A percentile compares a stretch with the other conserved stretches of the same genome.
Evolutionary conservation across 352 stramenopile species (phyloP).

Genomic region (Phytophthora citricola): DNA sequence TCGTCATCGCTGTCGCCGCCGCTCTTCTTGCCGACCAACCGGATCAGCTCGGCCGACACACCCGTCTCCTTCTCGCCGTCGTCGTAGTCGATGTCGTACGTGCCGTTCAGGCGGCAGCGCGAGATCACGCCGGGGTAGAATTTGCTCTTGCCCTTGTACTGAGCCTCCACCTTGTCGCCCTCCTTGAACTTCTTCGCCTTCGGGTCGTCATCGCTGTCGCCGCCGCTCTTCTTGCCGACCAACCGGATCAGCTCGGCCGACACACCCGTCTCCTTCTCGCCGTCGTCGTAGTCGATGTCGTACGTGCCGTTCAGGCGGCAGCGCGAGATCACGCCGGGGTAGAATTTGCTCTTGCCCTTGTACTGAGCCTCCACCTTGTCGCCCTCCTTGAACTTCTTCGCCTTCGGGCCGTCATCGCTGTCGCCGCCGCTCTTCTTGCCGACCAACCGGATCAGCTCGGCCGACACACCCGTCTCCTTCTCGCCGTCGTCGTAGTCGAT

Average conservation of each 20-base stretch:
- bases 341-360: slow-evolving; percentile 69
- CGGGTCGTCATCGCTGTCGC: slow-evolving; percentile 27
- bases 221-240: slow-evolving; percentile 25
- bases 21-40: slow-evolving; percentile 25
- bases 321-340: slow-evolving; percentile 67
- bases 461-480: slow-evolving; percentile 58
- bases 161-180: too few relatives aligned
- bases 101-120: slow-evolving; percentile 63
- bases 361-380: too few relatives aligned
- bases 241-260: slow-evolving; percentile 45
- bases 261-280: slow-evolving; percentile 71
- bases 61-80: slow-evolving; percentile 77
- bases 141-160: slow-evolving; percentile 64
- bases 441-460: slow-evolving; percentile 43
- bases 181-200: slow-evolving; percentile 34
- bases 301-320: slow-evolving; percentile 74
- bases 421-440: slow-evolving; percentile 27
- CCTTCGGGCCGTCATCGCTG: slow-evolving; percentile 26
- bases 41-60: slow-evolving; percentile 54
- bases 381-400: slow-evolving; percentile 37
- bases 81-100: slow-evolving; percentile 83
- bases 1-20: slow-evolving; percentile 25
- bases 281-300: slow-evolving; percentile 85
- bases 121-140: slow-evolving; percentile 81
- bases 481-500: slow-evolving; percentile 87